Percentiles rank a stretch among this genome's conserved stretches.
phyloP scores from a whole-genome alignment of 371 early-diverging fungal genomes.

The Smittium mucronatum region DNA sequence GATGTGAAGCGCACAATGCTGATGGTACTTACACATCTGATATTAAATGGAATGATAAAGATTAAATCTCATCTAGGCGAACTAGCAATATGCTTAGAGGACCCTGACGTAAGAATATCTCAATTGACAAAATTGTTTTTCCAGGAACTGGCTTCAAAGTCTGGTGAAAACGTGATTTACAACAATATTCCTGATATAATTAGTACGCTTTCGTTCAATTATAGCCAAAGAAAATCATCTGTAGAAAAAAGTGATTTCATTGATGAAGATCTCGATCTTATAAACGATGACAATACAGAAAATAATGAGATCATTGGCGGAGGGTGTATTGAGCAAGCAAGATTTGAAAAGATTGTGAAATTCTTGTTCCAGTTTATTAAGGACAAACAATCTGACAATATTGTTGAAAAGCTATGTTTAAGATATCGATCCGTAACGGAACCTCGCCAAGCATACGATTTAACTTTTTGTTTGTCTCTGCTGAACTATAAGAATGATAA shows the following conservation, averaged over 20 bases:
- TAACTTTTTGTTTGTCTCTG: constrained; percentile 77
- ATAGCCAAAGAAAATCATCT: neutral
- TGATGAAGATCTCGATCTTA: neutral
- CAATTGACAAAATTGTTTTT: constrained; percentile 90
- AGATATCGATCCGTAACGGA: constrained; percentile 68
- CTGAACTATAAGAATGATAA: constrained; percentile 75
- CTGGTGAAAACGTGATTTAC: constrained; percentile 82
- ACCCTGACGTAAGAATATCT: constrained; percentile 69
- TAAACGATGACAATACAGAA: constrained; percentile 13
- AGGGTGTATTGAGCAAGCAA: constrained; percentile 53
- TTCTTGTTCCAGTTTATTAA: constrained; percentile 88
- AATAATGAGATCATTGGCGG: constrained; percentile 29
- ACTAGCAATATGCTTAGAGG: constrained; percentile 91
- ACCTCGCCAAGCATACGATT: constrained; percentile 72
- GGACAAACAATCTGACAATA: constrained; percentile 83
- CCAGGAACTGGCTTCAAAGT: constrained; percentile 79
- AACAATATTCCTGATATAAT: constrained; percentile 96
- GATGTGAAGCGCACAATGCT: constrained; percentile 86
- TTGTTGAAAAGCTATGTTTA: constrained; percentile 87
- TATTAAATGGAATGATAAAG: constrained; percentile 96
- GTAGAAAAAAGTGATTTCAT: neutral
- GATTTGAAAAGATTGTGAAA: constrained; percentile 78
- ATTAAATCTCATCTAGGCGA: constrained; percentile 94
- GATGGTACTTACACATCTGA: constrained; percentile 93
- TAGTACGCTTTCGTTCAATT: constrained; percentile 44